Conservation (phyloP, 805 yeast species). For the Starmerella powellii region DNA sequence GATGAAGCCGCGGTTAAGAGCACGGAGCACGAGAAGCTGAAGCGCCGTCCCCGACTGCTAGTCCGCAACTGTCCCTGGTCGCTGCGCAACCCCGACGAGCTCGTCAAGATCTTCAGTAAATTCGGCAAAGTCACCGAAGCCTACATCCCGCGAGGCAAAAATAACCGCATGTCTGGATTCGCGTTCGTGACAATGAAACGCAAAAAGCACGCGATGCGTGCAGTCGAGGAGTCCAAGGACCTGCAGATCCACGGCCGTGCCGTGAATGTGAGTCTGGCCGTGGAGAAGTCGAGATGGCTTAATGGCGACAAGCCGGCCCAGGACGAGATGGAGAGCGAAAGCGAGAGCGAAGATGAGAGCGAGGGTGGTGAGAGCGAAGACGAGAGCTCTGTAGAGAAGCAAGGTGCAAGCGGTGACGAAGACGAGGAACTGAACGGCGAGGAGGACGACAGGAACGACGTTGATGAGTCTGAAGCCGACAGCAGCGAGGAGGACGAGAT, state of each 20-base stretch:
- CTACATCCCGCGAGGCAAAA: conserved; percentile 72
- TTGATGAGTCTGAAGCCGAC: conserved; percentile 23
- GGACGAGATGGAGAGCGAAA: conserved; percentile 28
- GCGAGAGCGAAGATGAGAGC: conserved; percentile 27
- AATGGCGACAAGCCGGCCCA: conserved; percentile 35
- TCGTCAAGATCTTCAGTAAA: conserved; percentile 56
- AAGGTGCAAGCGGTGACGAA: too few relatives aligned
- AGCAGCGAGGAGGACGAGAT: too few relatives aligned
- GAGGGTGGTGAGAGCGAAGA: conserved; percentile 22
- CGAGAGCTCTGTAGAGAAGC: conserved; percentile 22
- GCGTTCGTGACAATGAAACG: conserved; percentile 88
- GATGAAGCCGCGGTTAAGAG: conserved; percentile 13
- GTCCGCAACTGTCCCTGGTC: conserved; percentile 95
- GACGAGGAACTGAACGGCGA: conserved; percentile 22
- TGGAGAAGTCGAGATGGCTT: conserved; percentile 77
- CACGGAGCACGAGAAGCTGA: conserved; percentile 33
- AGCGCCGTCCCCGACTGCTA: conserved; percentile 75
- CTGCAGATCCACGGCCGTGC: conserved; percentile 77
- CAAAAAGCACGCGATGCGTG: conserved; percentile 61
- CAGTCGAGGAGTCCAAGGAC: conserved; percentile 62
- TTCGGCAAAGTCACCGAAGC: conserved; percentile 85
- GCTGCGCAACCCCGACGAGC: conserved; percentile 59
- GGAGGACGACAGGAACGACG: conserved; percentile 24
- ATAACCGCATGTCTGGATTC: conserved; percentile 87
- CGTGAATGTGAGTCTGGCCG: conserved; percentile 89